Evolutionary conservation across 2,329 filamentous ascomycete species (phyloP).

Genomic region (Xylaria sp.): DNA sequence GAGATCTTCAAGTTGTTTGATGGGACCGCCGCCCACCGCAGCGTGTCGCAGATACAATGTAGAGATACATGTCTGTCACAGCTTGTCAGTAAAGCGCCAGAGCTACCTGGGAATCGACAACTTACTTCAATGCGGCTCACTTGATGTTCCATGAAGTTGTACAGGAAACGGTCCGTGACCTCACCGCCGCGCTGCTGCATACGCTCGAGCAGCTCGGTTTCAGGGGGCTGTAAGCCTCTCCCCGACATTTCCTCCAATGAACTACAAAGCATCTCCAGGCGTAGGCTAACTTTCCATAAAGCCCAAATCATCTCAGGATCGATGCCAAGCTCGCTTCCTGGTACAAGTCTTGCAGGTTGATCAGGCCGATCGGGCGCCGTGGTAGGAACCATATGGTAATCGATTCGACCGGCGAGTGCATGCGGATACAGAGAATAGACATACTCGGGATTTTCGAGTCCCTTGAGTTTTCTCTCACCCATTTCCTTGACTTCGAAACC

Average conservation of each 20-base stretch:
- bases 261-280: conserved; percentile 92
- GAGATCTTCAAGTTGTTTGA: conserved; percentile 71
- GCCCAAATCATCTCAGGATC: conserved; percentile 87
- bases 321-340: conserved; percentile 71
- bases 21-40: conserved; percentile 68
- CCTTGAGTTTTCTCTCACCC: conserved; percentile 93
- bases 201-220: conserved; percentile 79
- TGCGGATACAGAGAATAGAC: conserved; percentile 97
- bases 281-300: conserved; percentile 85
- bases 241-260: conserved; percentile 75
- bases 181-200: conserved; percentile 74
- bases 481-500: conserved; percentile 97
- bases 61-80: conserved; percentile 74
- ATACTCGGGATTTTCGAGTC: conserved; percentile 94
- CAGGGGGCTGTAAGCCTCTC: conserved; percentile 73
- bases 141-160: conserved; percentile 93
- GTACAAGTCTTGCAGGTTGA: conserved; percentile 65
- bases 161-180: conserved; percentile 83
- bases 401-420: conserved; percentile 78
- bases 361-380: conserved; percentile 47
- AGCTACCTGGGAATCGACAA: conserved; percentile 23
- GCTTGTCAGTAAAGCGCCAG: conserved; percentile 33
- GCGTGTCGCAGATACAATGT: conserved; percentile 81
- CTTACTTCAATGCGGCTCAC: conserved; percentile 93
- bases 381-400: conserved; percentile 63